Evolutionary conservation across 805 yeast genomes (phyloP).

Genomic region (Candida stauntonica): DNA sequence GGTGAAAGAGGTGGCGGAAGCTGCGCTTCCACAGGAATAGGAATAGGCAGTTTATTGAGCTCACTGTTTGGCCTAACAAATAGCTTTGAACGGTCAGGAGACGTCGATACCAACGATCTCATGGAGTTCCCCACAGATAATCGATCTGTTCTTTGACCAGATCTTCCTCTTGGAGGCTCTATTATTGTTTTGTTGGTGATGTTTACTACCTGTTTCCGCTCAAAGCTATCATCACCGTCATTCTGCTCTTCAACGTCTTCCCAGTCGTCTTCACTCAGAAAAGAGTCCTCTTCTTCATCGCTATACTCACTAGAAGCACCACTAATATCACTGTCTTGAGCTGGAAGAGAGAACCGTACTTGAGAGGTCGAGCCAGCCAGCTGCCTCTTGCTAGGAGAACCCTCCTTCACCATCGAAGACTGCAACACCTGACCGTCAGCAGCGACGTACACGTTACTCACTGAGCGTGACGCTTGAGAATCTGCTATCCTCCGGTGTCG

Average conservation of each 20-base stretch:
- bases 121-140: slow-evolving; percentile 22
- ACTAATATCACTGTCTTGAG: background rate
- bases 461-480: slow-evolving; percentile 10
- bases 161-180: slow-evolving; percentile 11
- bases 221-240: slow-evolving; percentile 10
- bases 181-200: slow-evolving; percentile 8
- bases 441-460: slow-evolving; percentile 21
- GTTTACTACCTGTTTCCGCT: slow-evolving; percentile 12
- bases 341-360: slow-evolving; percentile 27
- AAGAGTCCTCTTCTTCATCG: slow-evolving; percentile 15
- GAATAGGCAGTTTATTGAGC: slow-evolving; percentile 29
- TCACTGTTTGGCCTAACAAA: slow-evolving; percentile 35
- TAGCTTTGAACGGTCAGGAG: slow-evolving; percentile 24
- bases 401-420: slow-evolving; percentile 26
- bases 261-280: slow-evolving; percentile 13
- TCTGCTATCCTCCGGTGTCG: slow-evolving; percentile 1
- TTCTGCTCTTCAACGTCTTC: slow-evolving; percentile 13
- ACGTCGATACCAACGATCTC: slow-evolving; percentile 15
- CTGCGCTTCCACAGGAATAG: slow-evolving; percentile 34
- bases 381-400: slow-evolving; percentile 27
- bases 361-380: slow-evolving; percentile 26
- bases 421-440: slow-evolving; percentile 26
- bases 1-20: slow-evolving; percentile 37
- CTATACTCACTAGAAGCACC: background rate
- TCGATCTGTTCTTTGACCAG: slow-evolving; percentile 1